Evolutionary conservation across 441 rosid species (phyloP).

Genomic region (Adansonia gregorii): DNA sequence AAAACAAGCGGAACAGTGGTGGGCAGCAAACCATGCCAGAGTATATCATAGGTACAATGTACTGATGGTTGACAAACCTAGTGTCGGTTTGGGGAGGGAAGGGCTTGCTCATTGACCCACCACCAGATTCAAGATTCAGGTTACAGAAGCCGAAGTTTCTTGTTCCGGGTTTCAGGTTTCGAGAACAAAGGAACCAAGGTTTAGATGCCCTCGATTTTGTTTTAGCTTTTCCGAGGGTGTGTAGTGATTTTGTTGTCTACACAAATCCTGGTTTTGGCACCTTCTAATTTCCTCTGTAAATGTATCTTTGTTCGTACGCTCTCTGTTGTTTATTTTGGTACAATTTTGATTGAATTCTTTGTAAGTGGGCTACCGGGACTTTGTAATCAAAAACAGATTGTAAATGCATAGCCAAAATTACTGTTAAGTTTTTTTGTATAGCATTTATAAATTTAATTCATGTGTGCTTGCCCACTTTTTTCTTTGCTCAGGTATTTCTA

Average conservation of each 20-base stretch:
- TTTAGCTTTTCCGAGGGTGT: constrained; percentile 18
- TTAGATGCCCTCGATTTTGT: constrained; percentile 30
- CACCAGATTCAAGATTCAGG: constrained; percentile 19
- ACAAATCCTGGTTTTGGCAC: constrained; percentile 17
- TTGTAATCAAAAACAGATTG: too few species aligned
- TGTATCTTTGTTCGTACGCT: constrained; percentile 12
- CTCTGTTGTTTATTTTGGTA: too few species aligned
- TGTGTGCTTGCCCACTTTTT: too few species aligned
- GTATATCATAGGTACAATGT: constrained; percentile 51
- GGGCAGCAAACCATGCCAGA: constrained; percentile 56
- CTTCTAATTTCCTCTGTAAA: constrained; percentile 22
- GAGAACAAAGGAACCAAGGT: constrained; percentile 30
- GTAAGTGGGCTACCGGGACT: too few species aligned
- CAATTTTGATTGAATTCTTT: too few species aligned
- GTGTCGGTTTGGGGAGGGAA: constrained; percentile 40
- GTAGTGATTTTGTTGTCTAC: constrained; percentile 16
- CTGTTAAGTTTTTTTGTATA: too few species aligned
- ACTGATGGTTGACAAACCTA: constrained; percentile 43
- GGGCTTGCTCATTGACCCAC: constrained; percentile 40
- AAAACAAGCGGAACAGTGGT: constrained; percentile 64
- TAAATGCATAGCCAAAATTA: too few species aligned
- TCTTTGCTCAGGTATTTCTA: too few species aligned
- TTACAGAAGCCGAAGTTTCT: constrained; percentile 22
- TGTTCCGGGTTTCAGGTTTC: constrained; percentile 21
- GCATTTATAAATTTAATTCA: too few species aligned